Conservation (phyloP, 768 basidiomycete species). For the Hericium coralloides region DNA sequence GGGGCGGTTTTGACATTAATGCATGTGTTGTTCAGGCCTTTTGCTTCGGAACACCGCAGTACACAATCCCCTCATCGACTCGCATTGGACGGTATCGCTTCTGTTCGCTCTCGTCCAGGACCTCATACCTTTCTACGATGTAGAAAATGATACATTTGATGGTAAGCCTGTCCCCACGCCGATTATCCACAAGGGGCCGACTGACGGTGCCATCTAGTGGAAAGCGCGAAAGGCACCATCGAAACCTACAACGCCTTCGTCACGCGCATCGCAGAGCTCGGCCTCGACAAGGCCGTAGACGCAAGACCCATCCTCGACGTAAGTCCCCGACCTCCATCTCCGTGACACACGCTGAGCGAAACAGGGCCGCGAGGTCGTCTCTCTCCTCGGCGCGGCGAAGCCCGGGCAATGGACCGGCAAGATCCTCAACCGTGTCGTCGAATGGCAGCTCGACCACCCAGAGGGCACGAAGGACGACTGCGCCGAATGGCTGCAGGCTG, state of each 20-base stretch:
- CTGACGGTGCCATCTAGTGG: constrained; percentile 25
- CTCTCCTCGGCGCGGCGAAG: constrained; percentile 40
- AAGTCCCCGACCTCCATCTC: constrained; percentile 19
- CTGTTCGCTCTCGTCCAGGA: constrained; percentile 73
- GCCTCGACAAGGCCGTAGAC: constrained; percentile 52
- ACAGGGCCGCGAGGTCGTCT: constrained; percentile 65
- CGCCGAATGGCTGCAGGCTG: constrained; percentile 54
- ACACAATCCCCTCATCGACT: constrained; percentile 52
- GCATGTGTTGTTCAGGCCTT: constrained; percentile 35
- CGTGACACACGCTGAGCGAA: not conserved
- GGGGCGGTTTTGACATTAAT: not conserved
- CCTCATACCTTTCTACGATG: constrained; percentile 45
- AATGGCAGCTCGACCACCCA: constrained; percentile 85
- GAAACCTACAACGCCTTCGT: constrained; percentile 60
- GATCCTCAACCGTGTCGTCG: constrained; percentile 55
- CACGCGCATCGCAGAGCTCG: constrained; percentile 49
- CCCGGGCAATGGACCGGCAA: constrained; percentile 66
- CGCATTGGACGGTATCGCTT: constrained; percentile 63
- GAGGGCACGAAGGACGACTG: constrained; percentile 58
- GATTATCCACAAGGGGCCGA: constrained; percentile 10
- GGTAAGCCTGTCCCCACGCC: constrained; percentile 25
- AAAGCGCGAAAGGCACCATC: constrained; percentile 39
- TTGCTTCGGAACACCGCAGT: constrained; percentile 58
- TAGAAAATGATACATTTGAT: constrained; percentile 30
- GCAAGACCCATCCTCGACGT: constrained; percentile 74